Evolutionary conservation across 768 basidiomycete genomes (phyloP).

Genomic region (Floccularia luteovirens): DNA sequence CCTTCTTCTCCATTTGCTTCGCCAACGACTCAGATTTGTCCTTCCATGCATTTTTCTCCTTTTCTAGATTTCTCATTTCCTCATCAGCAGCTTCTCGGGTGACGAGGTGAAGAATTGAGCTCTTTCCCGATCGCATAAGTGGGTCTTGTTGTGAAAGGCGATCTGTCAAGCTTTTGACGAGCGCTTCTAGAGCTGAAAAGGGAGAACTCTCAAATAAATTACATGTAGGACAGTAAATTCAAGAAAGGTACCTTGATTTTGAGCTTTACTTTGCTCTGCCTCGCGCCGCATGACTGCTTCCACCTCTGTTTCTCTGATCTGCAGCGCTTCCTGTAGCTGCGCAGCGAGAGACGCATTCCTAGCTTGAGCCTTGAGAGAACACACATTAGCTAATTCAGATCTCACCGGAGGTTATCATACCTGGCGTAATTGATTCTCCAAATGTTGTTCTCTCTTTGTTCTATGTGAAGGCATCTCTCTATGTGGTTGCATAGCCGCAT

Average conservation of each 20-base stretch:
- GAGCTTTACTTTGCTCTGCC: constrained; percentile 41
- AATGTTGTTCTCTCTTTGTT: constrained; percentile 8
- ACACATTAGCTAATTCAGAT: neutral
- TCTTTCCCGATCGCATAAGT: constrained; percentile 39
- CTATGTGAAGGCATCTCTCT: constrained; percentile 4
- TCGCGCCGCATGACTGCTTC: constrained; percentile 46
- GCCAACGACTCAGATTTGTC: constrained; percentile 35
- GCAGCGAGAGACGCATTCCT: constrained; percentile 38
- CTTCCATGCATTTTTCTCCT: constrained; percentile 38
- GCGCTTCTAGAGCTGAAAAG: constrained; percentile 46
- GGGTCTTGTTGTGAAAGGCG: constrained; percentile 50
- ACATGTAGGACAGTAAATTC: neutral
- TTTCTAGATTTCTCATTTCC: constrained; percentile 47
- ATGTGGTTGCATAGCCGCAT: constrained; percentile 5
- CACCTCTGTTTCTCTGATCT: constrained; percentile 56
- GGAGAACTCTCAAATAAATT: constrained; percentile 3
- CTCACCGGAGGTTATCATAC: constrained; percentile 7
- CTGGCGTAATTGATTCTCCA: constrained; percentile 17
- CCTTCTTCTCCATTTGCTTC: constrained; percentile 29
- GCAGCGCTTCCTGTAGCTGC: constrained; percentile 53
- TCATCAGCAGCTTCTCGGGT: constrained; percentile 70
- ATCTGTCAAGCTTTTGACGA: constrained; percentile 46
- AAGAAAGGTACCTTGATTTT: constrained; percentile 37
- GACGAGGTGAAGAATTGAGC: constrained; percentile 53
- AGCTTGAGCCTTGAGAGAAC: constrained; percentile 26